Conservation (phyloP, 2,329 filamentous ascomycete species). For the Iodosphaeria phyllophila region DNA sequence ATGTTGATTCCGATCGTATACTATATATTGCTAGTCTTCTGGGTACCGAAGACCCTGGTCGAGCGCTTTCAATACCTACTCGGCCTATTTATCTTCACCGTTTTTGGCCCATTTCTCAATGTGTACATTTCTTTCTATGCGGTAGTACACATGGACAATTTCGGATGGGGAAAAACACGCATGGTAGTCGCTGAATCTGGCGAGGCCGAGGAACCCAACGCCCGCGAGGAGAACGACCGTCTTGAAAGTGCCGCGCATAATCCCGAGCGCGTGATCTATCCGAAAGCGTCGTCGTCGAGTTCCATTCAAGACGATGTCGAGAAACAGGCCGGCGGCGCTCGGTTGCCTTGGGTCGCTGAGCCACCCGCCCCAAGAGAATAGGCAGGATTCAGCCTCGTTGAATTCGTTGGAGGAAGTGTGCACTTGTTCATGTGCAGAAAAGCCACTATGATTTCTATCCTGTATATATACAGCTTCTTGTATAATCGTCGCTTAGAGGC, state of each 20-base stretch:
- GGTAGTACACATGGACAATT: conserved; percentile 12
- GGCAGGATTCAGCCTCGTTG: too few species aligned
- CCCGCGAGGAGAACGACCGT: conserved; percentile 3
- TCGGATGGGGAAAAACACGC: conserved; percentile 15
- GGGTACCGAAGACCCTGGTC: conserved; percentile 9
- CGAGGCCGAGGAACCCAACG: conserved; percentile 9
- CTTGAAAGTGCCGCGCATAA: conserved; percentile 4
- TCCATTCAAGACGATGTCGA: too few species aligned
- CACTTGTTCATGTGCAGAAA: too few species aligned
- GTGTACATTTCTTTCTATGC: conserved; percentile 13
- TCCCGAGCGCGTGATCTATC: conserved; percentile 4
- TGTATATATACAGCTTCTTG: too few species aligned
- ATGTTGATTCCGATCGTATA: conserved; percentile 13
- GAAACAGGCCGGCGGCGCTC: too few species aligned
- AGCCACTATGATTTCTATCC: too few species aligned
- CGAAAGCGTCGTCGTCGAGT: too few species aligned
- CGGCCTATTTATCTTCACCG: conserved; percentile 10
- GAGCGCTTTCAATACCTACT: conserved; percentile 11
- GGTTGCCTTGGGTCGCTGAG: too few species aligned
- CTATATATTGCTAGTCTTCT: conserved; percentile 10
- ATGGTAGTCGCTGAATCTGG: conserved; percentile 8
- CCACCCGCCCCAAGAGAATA: too few species aligned
- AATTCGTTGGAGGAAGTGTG: too few species aligned
- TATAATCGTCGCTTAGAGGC: too few species aligned
- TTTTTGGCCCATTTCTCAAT: conserved; percentile 13